Percentiles rank a stretch among this genome's conserved stretches.
Evolutionary conservation across 139 green algal species (phyloP).

Genomic region (Monoraphidium neglectum): DNA sequence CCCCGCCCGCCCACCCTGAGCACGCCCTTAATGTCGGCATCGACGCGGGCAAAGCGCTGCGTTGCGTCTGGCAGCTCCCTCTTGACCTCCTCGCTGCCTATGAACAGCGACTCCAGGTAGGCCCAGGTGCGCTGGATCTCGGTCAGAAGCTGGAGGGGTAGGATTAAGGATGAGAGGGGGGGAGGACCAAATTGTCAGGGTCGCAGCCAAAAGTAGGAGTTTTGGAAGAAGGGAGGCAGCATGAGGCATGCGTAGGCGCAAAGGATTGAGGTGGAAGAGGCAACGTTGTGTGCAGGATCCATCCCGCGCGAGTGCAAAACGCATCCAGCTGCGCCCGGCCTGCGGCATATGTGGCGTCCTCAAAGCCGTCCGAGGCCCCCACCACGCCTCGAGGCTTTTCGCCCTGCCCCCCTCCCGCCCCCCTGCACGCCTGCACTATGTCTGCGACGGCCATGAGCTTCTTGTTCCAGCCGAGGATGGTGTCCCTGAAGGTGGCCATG

Average conservation of each 20-base stretch:
- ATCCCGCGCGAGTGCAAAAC: too few species aligned
- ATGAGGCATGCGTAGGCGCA: too few species aligned
- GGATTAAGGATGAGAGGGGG: too few species aligned
- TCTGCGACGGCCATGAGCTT: conserved; percentile 85
- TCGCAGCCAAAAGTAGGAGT: background rate
- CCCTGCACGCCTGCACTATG: conserved; percentile 34
- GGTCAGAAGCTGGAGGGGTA: conserved; percentile 64
- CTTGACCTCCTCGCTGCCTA: conserved; percentile 89
- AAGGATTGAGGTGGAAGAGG: too few species aligned
- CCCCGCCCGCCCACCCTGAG: conserved; percentile 10
- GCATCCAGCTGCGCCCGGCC: too few species aligned
- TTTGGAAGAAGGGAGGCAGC: background rate
- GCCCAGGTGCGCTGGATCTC: conserved; percentile 89
- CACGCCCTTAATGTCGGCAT: conserved; percentile 70
- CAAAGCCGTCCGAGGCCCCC: too few species aligned
- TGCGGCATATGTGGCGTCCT: too few species aligned
- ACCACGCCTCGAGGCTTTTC: background rate
- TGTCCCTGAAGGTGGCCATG: conserved; percentile 86
- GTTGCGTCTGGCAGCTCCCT: conserved; percentile 86
- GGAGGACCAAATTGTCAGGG: too few species aligned
- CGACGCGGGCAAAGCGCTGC: conserved; percentile 76
- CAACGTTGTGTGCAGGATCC: too few species aligned
- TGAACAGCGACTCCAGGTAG: conserved; percentile 87
- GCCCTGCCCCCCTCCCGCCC: too few species aligned
- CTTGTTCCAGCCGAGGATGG: conserved; percentile 82